Evolutionary conservation across 1,284 basidiomycete species (phyloP).

Genomic region (Fistulina hepatica): DNA sequence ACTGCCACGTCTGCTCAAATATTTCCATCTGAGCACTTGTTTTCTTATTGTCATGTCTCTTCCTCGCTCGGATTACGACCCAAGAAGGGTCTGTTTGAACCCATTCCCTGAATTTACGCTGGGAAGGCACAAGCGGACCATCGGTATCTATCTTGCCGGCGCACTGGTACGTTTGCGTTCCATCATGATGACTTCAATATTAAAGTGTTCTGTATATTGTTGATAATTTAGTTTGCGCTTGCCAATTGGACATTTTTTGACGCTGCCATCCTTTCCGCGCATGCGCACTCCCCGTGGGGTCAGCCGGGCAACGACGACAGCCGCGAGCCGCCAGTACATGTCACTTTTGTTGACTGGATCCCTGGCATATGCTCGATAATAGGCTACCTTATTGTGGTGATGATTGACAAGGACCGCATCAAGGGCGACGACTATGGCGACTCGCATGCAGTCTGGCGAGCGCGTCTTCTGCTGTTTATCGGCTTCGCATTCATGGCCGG

Average conservation of each 20-base stretch:
- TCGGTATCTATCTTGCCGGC: conserved; percentile 88
- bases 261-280: conserved; percentile 81
- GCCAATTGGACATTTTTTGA: conserved; percentile 97
- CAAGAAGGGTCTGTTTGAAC: conserved; percentile 73
- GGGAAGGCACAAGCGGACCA: conserved; percentile 62
- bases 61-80: conserved; percentile 75
- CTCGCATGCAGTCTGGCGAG: conserved; percentile 79
- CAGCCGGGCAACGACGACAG: conserved; percentile 39
- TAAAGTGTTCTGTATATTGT: conserved; percentile 1
- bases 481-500: conserved; percentile 97
- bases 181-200: neutral
- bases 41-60: conserved; percentile 39
- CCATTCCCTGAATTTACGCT: conserved; percentile 56
- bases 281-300: conserved; percentile 62
- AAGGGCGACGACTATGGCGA: conserved; percentile 78
- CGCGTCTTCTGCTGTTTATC: conserved; percentile 83
- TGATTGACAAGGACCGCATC: conserved; percentile 92
- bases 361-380: conserved; percentile 90
- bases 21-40: conserved; percentile 6
- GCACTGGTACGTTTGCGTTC: conserved; percentile 57
- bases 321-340: conserved; percentile 67
- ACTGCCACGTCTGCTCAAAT: too few species aligned
- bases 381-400: conserved; percentile 86
- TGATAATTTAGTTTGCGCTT: conserved; percentile 63
- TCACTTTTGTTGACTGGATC: conserved; percentile 90